Conservation (phyloP, 331 rosid genomes). For the Telfairia occidentalis region DNA sequence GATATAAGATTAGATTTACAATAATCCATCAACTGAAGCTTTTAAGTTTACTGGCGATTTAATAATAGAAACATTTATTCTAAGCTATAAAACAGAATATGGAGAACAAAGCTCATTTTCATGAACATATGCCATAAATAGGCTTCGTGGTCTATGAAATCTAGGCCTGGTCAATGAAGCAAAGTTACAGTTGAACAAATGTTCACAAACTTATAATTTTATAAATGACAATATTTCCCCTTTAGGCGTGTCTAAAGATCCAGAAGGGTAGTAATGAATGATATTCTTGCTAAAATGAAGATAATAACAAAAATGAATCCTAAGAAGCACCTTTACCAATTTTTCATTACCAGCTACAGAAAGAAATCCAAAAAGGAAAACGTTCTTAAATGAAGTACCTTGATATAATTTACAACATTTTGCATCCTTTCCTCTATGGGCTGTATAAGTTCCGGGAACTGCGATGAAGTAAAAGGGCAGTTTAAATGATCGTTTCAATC, state of each 20-base stretch:
- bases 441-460: conserved; percentile 73
- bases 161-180: background rate
- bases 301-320: background rate
- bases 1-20: too few relatives aligned
- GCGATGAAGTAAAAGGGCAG: conserved; percentile 21
- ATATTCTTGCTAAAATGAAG: background rate
- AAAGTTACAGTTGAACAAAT: background rate
- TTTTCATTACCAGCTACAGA: background rate
- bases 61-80: background rate
- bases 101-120: background rate
- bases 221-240: background rate
- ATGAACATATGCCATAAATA: background rate
- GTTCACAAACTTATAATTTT: background rate
- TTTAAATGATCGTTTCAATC: background rate
- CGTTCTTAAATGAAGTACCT: conserved; percentile 37
- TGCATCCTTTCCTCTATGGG: conserved; percentile 59
- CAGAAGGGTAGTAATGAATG: background rate
- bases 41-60: too few relatives aligned
- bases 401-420: conserved; percentile 53
- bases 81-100: background rate
- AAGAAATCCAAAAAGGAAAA: background rate
- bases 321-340: background rate
- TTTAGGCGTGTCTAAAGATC: background rate
- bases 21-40: too few relatives aligned
- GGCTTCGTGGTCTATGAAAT: background rate